Percentiles rank a stretch among this genome's conserved stretches.
Evolutionary conservation across 495 filamentous ascomycete genomes (phyloP).

Genomic region (Rostrohypoxylon terebratum): DNA sequence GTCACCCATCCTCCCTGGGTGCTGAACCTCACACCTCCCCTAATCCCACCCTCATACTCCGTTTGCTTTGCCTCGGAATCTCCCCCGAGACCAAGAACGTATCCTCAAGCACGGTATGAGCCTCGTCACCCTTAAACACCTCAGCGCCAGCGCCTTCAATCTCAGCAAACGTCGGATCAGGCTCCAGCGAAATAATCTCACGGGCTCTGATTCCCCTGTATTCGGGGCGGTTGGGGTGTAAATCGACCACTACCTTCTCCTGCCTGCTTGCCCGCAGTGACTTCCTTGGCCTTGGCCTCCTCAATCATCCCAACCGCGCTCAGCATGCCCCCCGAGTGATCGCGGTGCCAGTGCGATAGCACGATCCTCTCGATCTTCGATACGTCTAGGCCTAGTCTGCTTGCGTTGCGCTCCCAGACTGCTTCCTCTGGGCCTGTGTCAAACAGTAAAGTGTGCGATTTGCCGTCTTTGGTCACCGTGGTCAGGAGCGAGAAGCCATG

Average conservation of each 20-base stretch:
- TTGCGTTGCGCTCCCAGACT: slow-evolving; percentile 67
- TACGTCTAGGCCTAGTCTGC: slow-evolving; percentile 61
- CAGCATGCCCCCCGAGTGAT: slow-evolving; percentile 67
- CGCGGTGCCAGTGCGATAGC: slow-evolving; percentile 71
- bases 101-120: slow-evolving; percentile 65
- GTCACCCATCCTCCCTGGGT: slow-evolving; percentile 62
- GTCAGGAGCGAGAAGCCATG: slow-evolving; percentile 70
- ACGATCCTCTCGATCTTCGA: slow-evolving; percentile 52
- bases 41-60: slow-evolving; percentile 65
- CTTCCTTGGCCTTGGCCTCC: slow-evolving; percentile 53
- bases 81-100: slow-evolving; percentile 69
- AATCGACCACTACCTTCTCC: slow-evolving; percentile 57
- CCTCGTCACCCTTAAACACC: slow-evolving; percentile 57
- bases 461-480: slow-evolving; percentile 64
- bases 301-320: slow-evolving; percentile 59
- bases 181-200: slow-evolving; percentile 64
- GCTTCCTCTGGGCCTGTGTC: slow-evolving; percentile 70
- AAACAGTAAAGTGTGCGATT: slow-evolving; percentile 67
- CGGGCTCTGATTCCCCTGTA: slow-evolving; percentile 63
- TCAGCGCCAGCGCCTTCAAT: slow-evolving; percentile 61
- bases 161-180: slow-evolving; percentile 68
- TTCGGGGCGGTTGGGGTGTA: slow-evolving; percentile 67
- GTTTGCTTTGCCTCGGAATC: slow-evolving; percentile 66
- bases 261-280: slow-evolving; percentile 28
- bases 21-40: slow-evolving; percentile 61